Conservation (phyloP, 257 asterid species). For the Coffea canephora region DNA sequence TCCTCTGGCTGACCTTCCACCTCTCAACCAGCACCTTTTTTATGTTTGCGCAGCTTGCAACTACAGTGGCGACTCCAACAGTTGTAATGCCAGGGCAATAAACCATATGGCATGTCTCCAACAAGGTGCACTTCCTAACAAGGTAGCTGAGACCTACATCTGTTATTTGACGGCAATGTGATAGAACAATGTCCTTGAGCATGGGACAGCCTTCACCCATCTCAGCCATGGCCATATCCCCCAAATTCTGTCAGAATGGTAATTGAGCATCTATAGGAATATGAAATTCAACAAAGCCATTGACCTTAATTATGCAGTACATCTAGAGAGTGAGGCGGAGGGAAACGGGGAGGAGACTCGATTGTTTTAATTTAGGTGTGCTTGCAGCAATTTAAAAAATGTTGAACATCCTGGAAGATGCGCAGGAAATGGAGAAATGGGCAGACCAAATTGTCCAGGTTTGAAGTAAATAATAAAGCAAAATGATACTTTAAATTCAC, state of each 20-base stretch:
- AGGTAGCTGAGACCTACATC: constrained; percentile 61
- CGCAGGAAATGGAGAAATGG: not conserved
- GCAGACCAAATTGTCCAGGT: not conserved
- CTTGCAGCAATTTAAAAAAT: not conserved
- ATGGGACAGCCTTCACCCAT: constrained; percentile 69
- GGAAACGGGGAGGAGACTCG: no score
- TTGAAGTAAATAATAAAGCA: not conserved
- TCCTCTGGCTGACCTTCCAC: constrained; percentile 72
- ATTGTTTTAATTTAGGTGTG: not conserved
- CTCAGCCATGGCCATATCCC: constrained; percentile 73
- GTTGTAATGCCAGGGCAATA: constrained; percentile 69
- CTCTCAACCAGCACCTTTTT: constrained; percentile 77
- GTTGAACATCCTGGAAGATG: no score
- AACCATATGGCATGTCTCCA: constrained; percentile 82
- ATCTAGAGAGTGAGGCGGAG: not conserved
- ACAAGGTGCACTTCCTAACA: constrained; percentile 44
- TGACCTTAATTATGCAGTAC: not conserved
- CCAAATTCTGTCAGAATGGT: constrained; percentile 46
- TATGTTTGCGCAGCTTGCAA: constrained; percentile 54
- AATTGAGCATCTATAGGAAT: not conserved
- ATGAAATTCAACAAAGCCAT: not conserved
- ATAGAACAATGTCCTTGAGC: constrained; percentile 69
- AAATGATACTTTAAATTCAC: no score
- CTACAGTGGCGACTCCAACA: constrained; percentile 67
- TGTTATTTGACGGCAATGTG: constrained; percentile 82